phyloP scores from a whole-genome alignment of 2,329 filamentous ascomycete species.

The Pseudonectria buxi region DNA sequence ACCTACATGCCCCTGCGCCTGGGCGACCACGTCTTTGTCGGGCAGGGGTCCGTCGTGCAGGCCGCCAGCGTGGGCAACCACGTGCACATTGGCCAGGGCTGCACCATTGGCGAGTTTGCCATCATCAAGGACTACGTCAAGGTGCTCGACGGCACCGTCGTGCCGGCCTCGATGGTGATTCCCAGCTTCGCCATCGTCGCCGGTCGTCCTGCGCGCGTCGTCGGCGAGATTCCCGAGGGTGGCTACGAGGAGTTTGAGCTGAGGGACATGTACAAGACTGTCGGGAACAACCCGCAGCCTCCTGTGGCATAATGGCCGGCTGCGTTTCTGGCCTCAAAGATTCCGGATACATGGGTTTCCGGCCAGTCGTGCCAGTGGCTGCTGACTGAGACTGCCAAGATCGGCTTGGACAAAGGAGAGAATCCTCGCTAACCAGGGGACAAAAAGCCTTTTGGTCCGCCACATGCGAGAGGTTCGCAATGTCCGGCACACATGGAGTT shows the following conservation, averaged over 20 bases:
- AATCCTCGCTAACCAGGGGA: no score
- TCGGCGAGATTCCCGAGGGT: constrained; percentile 74
- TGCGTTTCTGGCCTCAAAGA: no score
- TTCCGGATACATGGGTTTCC: no score
- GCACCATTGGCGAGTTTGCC: constrained; percentile 75
- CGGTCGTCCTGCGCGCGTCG: constrained; percentile 68
- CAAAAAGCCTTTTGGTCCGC: no score
- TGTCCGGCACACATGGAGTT: no score
- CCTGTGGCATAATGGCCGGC: constrained; percentile 19
- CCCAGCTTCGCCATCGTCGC: constrained; percentile 91
- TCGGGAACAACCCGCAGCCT: constrained; percentile 48
- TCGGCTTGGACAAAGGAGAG: no score
- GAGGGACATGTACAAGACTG: constrained; percentile 56
- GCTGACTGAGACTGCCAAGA: no score
- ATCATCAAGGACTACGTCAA: constrained; percentile 92
- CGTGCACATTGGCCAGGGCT: constrained; percentile 74
- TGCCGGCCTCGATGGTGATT: constrained; percentile 84
- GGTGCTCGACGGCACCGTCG: constrained; percentile 75
- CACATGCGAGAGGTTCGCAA: no score
- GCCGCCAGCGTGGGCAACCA: constrained; percentile 78
- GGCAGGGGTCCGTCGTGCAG: constrained; percentile 66
- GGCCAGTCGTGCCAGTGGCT: no score
- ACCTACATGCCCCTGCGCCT: constrained; percentile 87
- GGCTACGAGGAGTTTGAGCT: constrained; percentile 58
- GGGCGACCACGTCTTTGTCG: constrained; percentile 90